phyloP scores from a whole-genome alignment of 2,329 filamentous ascomycete species.

The Penicillium rolfsii region DNA sequence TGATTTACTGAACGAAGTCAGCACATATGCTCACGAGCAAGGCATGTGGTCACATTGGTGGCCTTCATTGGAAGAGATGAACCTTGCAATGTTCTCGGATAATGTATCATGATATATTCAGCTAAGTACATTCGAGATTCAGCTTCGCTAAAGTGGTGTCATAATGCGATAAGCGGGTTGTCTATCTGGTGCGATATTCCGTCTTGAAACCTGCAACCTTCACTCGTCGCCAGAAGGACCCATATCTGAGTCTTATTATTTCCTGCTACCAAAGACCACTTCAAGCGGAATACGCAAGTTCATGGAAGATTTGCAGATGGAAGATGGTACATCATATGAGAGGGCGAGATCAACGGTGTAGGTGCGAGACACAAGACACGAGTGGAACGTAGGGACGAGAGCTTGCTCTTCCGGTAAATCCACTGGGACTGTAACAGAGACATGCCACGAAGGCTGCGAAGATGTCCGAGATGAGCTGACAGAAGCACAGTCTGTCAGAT shows the following conservation, averaged over 20 bases:
- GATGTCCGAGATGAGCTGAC: constrained; percentile 2
- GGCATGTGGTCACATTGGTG: constrained; percentile 25
- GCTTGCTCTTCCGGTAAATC: neutral
- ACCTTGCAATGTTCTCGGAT: constrained; percentile 7
- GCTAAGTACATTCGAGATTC: neutral
- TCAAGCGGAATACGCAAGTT: neutral
- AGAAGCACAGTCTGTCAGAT: neutral
- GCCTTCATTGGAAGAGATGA: constrained; percentile 21
- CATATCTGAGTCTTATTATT: neutral
- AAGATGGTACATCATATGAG: neutral
- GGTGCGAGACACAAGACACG: constrained; percentile 10
- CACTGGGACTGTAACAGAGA: constrained; percentile 6
- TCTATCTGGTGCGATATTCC: too few relatives aligned
- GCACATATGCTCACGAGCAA: constrained; percentile 21
- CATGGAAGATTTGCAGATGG: neutral
- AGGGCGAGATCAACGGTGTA: constrained; percentile 9
- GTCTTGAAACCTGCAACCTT: neutral
- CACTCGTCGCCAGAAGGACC: neutral
- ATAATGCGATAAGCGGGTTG: neutral
- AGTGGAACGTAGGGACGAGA: constrained; percentile 11
- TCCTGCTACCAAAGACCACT: neutral
- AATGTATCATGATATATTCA: neutral
- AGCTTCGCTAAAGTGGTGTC: neutral
- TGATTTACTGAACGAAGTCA: constrained; percentile 21
- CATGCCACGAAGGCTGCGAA: neutral